Evolutionary conservation across 2,329 filamentous ascomycete genomes (phyloP), one percentile per base, ranked within the genome.

Genomic region (Corinectria fuckeliana): DNA sequence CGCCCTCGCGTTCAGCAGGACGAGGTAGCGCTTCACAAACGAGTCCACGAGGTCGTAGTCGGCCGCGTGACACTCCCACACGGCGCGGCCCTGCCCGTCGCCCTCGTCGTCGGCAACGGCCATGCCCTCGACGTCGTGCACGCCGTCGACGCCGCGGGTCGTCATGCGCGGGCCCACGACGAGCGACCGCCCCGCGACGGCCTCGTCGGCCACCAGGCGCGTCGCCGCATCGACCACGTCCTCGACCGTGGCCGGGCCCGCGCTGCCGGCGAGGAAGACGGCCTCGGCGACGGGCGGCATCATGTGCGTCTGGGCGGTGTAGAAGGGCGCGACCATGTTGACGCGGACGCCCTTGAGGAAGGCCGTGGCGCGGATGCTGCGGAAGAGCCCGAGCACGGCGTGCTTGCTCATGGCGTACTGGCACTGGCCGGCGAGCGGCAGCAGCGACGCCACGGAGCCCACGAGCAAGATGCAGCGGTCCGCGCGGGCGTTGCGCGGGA

Each of bases 241-340:
- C 28, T 80, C 81, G 34, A 82, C 72, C 39, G 78, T 77, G 1
- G 83, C 86, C 62, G 82, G 76, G 2, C 78, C 82, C 1, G 74
- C 70, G 11, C 67, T 67, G 13, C 88, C 88, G 0, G 86, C 83
- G 2, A 90, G 77, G 14, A 88, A 58, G 2, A 82, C 60, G 25
- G 83, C 78, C 16, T 78, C 85, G 1, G 64, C 56, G 1, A 74
- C 58, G 1, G 80, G 74, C 4, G 88, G 71, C 42, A 91, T 65
- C 74, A 77, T 77, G 64, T 70, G 81, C n/a, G 86, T 84, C 13
- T 85, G 88, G 65, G 87, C 83, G 67, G 81, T 77, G 71, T 89
- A 91, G 74, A 90, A 91, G 0, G 88, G 88, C 58, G 82, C 83
- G n/a, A 91, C 72, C 68, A 90, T 78, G 69, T 91, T 91, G 59